A percentile compares a stretch with the other conserved stretches of the same genome.
phyloP scores from a whole-genome alignment of 2,329 filamentous ascomycete species.

The Chalaropsis ovoidea region DNA sequence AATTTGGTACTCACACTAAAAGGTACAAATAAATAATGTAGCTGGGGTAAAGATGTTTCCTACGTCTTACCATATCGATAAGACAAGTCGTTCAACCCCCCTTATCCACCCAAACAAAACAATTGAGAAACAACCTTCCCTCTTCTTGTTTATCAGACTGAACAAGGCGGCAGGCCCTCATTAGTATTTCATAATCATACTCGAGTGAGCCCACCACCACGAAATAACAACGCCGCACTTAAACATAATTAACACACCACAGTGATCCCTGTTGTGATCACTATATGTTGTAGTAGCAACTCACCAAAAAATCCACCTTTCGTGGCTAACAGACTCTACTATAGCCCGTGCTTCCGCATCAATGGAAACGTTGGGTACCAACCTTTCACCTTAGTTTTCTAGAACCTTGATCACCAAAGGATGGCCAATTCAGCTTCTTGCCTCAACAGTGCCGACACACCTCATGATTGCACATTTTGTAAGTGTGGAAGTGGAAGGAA shows the following conservation, averaged over 20 bases:
- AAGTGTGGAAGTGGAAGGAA: background rate
- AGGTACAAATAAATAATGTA: background rate
- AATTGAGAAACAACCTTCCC: background rate
- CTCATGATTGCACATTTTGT: background rate
- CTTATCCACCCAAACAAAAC: background rate
- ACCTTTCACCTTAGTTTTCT: background rate
- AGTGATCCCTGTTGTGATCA: background rate
- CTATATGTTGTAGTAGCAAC: background rate
- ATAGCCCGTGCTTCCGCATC: conserved; percentile 8
- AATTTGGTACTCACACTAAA: background rate
- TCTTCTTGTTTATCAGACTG: too few species aligned
- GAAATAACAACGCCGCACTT: too few species aligned
- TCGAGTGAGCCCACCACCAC: too few species aligned
- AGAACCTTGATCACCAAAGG: conserved; percentile 4
- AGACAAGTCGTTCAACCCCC: background rate
- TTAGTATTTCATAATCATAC: too few species aligned
- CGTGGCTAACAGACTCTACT: background rate
- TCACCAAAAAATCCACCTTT: background rate
- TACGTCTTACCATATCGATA: background rate
- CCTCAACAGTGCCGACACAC: conserved; percentile 4
- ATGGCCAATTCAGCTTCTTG: background rate
- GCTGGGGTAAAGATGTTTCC: background rate
- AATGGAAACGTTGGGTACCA: conserved; percentile 22
- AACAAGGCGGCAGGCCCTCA: too few species aligned
- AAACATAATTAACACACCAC: background rate